Conservation (phyloP, 148 eudicot species). For the Spergularia marina region DNA sequence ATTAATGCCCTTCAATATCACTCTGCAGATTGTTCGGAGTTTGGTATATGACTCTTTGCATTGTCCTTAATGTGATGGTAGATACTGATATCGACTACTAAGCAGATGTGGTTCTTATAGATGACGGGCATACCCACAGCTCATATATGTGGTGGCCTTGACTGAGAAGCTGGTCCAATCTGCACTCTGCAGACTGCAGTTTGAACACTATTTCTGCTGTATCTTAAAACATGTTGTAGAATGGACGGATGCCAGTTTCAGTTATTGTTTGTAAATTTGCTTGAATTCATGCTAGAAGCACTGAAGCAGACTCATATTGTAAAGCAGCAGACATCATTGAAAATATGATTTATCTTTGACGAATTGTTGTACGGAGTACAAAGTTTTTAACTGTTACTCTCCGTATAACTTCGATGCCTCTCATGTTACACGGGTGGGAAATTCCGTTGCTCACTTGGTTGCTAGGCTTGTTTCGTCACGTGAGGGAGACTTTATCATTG, state of each 20-base stretch:
- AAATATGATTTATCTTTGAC: background rate
- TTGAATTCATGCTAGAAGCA: background rate
- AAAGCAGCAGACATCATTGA: background rate
- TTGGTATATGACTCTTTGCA: background rate
- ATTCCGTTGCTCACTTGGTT: too few relatives aligned
- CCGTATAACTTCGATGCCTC: too few relatives aligned
- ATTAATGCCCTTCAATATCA: background rate
- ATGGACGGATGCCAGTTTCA: background rate
- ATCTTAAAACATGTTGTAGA: background rate
- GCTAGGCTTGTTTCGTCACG: too few relatives aligned
- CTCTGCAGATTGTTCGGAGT: background rate
- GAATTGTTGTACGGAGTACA: background rate
- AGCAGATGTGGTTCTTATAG: background rate
- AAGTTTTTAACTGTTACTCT: too few relatives aligned
- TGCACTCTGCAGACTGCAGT: background rate
- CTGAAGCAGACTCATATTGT: background rate
- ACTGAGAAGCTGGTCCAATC: background rate
- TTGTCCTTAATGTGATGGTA: background rate
- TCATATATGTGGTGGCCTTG: background rate
- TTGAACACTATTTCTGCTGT: background rate
- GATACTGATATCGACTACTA: background rate
- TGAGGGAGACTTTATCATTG: too few relatives aligned
- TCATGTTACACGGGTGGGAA: too few relatives aligned
- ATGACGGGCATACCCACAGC: background rate
- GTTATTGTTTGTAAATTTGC: constrained; percentile 2